Conservation (phyloP, 2,329 filamentous ascomycete genomes). For the Diatrype stigma region DNA sequence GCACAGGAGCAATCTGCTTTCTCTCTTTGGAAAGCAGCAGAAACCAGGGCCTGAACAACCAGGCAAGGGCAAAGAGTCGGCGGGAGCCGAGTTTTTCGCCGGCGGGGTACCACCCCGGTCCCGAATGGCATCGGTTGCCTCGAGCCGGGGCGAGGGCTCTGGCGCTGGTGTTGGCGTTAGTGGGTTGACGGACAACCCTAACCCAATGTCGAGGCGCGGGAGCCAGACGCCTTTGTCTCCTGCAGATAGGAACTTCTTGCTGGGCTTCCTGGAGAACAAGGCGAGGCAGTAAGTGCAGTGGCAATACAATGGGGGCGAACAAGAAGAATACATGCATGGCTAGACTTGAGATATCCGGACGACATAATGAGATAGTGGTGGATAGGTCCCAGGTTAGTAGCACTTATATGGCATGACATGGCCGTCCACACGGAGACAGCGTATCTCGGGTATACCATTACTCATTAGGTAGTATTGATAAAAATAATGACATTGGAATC, state of each 20-base stretch:
- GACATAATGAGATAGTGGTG: no score
- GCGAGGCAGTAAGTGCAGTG: slow-evolving; percentile 25
- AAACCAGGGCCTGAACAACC: slow-evolving; percentile 23
- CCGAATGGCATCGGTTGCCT: slow-evolving; percentile 41
- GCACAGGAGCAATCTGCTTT: slow-evolving; percentile 48
- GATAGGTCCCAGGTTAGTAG: no score
- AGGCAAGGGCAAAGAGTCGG: slow-evolving; percentile 28
- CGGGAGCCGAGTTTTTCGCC: slow-evolving; percentile 17
- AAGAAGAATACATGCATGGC: neutral
- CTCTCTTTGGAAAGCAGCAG: slow-evolving; percentile 57
- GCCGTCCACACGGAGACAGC: no score
- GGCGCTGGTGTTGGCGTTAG: no score
- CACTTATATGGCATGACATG: no score
- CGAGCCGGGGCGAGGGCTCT: slow-evolving; percentile 35
- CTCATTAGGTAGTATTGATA: no score
- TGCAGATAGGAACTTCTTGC: slow-evolving; percentile 70
- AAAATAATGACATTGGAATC: no score
- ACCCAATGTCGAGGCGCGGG: slow-evolving; percentile 32
- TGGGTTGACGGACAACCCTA: slow-evolving; percentile 8
- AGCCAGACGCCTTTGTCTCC: slow-evolving; percentile 58
- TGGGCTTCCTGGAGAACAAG: slow-evolving; percentile 65
- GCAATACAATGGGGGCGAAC: no score
- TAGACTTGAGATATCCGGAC: neutral
- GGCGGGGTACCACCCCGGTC: slow-evolving; percentile 25
- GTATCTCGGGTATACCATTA: no score